These are phyloP conservation scores for Aspergillus transmontanensis DNA, from an alignment of 2,329 filamentous ascomycete species.

Conservation along the genomic window DNA sequence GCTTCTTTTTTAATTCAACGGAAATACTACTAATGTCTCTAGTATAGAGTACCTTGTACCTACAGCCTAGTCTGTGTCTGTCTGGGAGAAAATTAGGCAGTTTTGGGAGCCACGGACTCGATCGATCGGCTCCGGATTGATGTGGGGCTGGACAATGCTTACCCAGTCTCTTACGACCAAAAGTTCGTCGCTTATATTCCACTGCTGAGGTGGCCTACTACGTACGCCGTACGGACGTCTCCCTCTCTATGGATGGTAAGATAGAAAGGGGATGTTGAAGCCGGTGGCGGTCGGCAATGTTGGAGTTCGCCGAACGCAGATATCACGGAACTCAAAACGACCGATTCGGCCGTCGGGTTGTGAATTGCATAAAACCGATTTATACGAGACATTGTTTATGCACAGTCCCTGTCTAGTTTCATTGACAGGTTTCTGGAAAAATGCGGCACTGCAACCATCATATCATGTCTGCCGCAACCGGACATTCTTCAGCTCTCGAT, in stretches of 20 bases:
- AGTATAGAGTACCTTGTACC: too few species aligned
- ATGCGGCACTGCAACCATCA: not conserved
- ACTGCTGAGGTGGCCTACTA: slow-evolving; percentile 1
- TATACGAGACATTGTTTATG: not conserved
- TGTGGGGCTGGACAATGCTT: not conserved
- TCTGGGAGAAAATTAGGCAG: not conserved
- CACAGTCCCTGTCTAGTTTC: not conserved
- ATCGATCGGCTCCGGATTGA: not conserved
- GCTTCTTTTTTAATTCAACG: too few species aligned
- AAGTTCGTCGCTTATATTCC: not conserved
- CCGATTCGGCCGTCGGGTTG: not conserved
- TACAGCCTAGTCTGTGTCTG: not conserved
- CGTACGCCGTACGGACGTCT: not conserved
- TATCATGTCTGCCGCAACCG: not conserved
- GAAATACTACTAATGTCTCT: too few species aligned
- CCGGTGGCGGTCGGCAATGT: not conserved
- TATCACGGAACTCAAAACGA: not conserved
- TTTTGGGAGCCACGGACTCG: not conserved
- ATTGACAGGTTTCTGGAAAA: not conserved
- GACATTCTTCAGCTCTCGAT: not conserved
- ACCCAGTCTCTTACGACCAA: not conserved
- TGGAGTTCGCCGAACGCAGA: not conserved
- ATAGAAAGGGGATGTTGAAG: not conserved
- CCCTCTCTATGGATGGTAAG: not conserved
- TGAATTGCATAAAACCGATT: not conserved